Percentiles rank a stretch among this genome's conserved stretches.
These are phyloP conservation scores for Penicillium thymicola DNA, from an alignment of 2,329 filamentous ascomycete species.

Conservation along the genomic window DNA sequence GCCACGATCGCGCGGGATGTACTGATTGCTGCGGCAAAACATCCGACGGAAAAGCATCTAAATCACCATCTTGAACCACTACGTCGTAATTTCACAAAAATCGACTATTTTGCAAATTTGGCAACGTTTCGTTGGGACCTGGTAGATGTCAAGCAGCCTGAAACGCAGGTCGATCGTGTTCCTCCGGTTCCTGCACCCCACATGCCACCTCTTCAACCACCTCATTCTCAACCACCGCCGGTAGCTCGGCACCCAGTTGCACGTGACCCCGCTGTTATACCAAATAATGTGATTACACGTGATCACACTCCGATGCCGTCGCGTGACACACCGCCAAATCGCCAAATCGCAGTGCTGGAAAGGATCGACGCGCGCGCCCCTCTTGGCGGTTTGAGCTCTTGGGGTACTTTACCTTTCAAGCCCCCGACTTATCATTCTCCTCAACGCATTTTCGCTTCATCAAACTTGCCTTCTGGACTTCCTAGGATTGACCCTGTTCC, in stretches of 20 bases:
- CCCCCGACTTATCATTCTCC: neutral
- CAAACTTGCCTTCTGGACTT: neutral
- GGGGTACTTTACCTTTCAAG: neutral
- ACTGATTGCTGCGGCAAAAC: conserved; percentile 58
- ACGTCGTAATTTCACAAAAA: conserved; percentile 39
- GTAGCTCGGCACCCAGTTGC: neutral
- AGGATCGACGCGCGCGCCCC: conserved; percentile 1
- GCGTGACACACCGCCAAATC: conserved; percentile 1
- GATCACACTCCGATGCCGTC: neutral
- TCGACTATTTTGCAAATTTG: conserved; percentile 51
- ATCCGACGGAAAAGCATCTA: conserved; percentile 57
- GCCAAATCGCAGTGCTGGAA: neutral
- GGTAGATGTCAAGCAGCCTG: conserved; percentile 43
- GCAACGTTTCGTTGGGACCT: conserved; percentile 60
- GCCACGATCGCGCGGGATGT: conserved; percentile 63
- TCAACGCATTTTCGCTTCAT: neutral
- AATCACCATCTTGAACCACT: conserved; percentile 58
- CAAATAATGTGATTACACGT: conserved; percentile 2
- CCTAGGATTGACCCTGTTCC: neutral
- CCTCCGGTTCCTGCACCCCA: conserved; percentile 7
- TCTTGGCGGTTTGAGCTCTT: neutral
- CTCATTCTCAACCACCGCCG: neutral
- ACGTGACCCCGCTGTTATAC: conserved; percentile 2
- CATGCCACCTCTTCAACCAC: neutral
- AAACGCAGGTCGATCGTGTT: conserved; percentile 2